Percentiles rank a stretch among this genome's conserved stretches.
phyloP scores from a whole-genome alignment of 1,139 yeast genomes.

The Kodamaea sp. region DNA sequence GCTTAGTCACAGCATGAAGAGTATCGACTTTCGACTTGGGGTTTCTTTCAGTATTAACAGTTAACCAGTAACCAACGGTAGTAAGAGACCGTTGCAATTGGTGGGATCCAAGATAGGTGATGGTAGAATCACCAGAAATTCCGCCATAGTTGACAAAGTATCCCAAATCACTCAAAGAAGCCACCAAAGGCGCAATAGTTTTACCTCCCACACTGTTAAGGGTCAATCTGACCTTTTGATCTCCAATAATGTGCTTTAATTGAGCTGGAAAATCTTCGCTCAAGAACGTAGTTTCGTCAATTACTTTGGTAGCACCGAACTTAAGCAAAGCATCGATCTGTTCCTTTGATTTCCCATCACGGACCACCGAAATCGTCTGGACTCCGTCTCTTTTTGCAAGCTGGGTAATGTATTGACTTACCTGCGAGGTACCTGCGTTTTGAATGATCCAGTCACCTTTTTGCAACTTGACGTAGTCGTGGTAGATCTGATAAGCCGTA shows the following conservation, averaged over 20 bases:
- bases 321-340: slow-evolving; percentile 57
- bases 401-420: slow-evolving; percentile 92
- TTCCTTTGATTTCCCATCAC: slow-evolving; percentile 73
- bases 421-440: slow-evolving; percentile 95
- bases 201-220: slow-evolving; percentile 94
- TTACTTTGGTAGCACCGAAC: slow-evolving; percentile 75
- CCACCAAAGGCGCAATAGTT: slow-evolving; percentile 31
- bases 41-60: slow-evolving; percentile 68
- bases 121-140: slow-evolving; percentile 56
- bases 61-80: slow-evolving; percentile 92
- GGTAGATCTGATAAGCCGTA: slow-evolving; percentile 88
- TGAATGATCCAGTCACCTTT: slow-evolving; percentile 93
- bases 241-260: slow-evolving; percentile 52
- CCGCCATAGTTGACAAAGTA: slow-evolving; percentile 93
- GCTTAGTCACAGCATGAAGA: slow-evolving; percentile 58
- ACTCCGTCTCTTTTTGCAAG: slow-evolving; percentile 75
- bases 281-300: slow-evolving; percentile 59
- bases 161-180: slow-evolving; percentile 55
- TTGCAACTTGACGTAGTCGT: slow-evolving; percentile 60
- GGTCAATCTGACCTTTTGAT: slow-evolving; percentile 61
- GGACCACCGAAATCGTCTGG: slow-evolving; percentile 82
- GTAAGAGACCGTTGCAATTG: slow-evolving; percentile 62
- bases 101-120: slow-evolving; percentile 14
- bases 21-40: slow-evolving; percentile 63
- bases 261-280: slow-evolving; percentile 66